phyloP scores from a whole-genome alignment of 2,329 filamentous ascomycete species.

The Aureobasidium sp. region DNA sequence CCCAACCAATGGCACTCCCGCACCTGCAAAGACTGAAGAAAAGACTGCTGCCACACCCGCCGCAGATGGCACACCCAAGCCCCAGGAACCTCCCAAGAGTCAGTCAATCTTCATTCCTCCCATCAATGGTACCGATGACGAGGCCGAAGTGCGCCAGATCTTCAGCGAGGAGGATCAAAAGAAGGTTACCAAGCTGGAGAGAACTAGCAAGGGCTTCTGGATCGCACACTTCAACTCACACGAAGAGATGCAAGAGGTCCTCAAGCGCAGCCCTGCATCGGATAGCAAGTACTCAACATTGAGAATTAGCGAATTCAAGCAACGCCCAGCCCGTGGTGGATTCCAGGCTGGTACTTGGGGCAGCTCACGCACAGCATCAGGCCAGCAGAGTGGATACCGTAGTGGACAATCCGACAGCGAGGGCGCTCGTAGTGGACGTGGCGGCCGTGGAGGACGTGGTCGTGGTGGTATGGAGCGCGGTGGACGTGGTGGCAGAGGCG shows the following conservation, averaged over 20 bases:
- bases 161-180: conserved; percentile 75
- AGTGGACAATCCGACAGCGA: conserved; percentile 65
- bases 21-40: conserved; percentile 17
- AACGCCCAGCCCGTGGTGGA: conserved; percentile 31
- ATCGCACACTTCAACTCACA: conserved; percentile 76
- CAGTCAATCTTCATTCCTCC: conserved; percentile 79
- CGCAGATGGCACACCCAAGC: conserved; percentile 24
- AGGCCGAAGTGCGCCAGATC: conserved; percentile 62
- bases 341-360: conserved; percentile 53
- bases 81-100: conserved; percentile 48
- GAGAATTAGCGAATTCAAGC: conserved; percentile 63
- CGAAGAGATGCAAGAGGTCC: conserved; percentile 73
- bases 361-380: conserved; percentile 43
- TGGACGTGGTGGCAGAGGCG: conserved; percentile 23
- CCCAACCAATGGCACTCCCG: conserved; percentile 12
- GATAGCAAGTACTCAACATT: conserved; percentile 47
- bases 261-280: conserved; percentile 64
- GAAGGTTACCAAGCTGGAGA: conserved; percentile 64
- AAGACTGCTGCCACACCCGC: conserved; percentile 45
- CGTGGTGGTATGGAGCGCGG: conserved; percentile 37
- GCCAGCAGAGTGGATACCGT: conserved; percentile 66
- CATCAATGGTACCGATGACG: conserved; percentile 52
- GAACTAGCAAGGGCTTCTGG: conserved; percentile 72
- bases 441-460: conserved; percentile 48
- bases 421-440: conserved; percentile 54